Conservation (phyloP, 805 yeast species). For the Wickerhamomyces strasburgensis region DNA sequence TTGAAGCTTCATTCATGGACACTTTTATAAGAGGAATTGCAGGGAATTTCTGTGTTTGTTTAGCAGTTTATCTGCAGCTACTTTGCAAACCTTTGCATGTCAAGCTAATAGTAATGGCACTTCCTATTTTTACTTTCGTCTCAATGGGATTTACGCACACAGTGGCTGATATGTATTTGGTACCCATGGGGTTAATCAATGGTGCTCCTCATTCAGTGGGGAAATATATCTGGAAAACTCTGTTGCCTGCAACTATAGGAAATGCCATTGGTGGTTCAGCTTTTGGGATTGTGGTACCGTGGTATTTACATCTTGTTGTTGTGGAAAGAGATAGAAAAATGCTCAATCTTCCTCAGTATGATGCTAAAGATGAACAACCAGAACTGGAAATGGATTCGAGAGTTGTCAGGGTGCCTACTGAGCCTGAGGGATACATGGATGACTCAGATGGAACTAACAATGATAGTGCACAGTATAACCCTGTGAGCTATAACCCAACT, state of each 20-base stretch:
- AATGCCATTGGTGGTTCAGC: conserved; percentile 74
- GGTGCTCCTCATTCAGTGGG: conserved; percentile 62
- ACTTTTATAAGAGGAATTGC: conserved; percentile 67
- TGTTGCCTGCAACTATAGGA: conserved; percentile 69
- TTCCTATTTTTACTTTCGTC: conserved; percentile 79
- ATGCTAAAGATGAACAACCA: conserved; percentile 76
- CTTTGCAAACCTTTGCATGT: conserved; percentile 80
- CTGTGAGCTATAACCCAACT: conserved; percentile 18
- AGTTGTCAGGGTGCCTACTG: conserved; percentile 50
- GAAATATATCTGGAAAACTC: conserved; percentile 62
- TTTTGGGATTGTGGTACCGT: conserved; percentile 62
- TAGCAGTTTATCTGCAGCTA: conserved; percentile 72
- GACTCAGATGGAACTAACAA: conserved; percentile 7
- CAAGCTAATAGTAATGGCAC: conserved; percentile 52
- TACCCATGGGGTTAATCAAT: conserved; percentile 63
- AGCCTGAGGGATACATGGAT: conserved; percentile 3
- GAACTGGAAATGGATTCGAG: conserved; percentile 72
- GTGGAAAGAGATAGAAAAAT: conserved; percentile 65
- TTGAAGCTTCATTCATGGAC: conserved; percentile 48
- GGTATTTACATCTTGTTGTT: conserved; percentile 65
- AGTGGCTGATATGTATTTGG: conserved; percentile 75
- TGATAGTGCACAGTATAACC: conserved; percentile 9
- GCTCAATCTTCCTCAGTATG: conserved; percentile 62
- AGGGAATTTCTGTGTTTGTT: conserved; percentile 71
- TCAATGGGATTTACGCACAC: conserved; percentile 72